Evolutionary conservation across 2,329 filamentous ascomycete species (phyloP).

Genomic region (Fusarium odoratissimum): DNA sequence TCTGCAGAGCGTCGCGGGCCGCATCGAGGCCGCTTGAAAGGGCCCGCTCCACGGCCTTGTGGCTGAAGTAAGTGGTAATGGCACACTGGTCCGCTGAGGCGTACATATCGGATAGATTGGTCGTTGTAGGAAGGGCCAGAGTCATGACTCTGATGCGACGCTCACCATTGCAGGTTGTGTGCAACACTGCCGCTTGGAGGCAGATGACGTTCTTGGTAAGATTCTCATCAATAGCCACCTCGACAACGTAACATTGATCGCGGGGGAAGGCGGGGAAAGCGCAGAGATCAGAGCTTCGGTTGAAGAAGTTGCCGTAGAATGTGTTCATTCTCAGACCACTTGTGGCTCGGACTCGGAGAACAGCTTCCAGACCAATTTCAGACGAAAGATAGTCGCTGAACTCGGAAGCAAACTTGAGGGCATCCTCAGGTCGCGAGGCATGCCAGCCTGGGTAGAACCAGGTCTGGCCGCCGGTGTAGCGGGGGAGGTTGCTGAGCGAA

Average conservation of each 20-base stretch:
- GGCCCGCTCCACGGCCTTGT: constrained; percentile 95
- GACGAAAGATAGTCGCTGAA: constrained; percentile 97
- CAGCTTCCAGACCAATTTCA: constrained; percentile 95
- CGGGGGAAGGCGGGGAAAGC: constrained; percentile 98
- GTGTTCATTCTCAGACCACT: constrained; percentile 96
- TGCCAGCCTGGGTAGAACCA: constrained; percentile 99
- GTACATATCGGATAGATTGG: constrained; percentile 89
- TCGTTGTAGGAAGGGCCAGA: constrained; percentile 90
- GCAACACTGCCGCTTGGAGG: constrained; percentile 92
- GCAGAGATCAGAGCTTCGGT: constrained; percentile 95
- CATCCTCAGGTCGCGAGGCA: constrained; percentile 90
- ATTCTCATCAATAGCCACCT: constrained; percentile 97
- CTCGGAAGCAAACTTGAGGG: constrained; percentile 96
- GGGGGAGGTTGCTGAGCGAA: constrained; percentile 91
- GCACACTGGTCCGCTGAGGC: constrained; percentile 95
- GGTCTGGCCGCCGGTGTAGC: constrained; percentile 97
- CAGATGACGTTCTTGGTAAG: constrained; percentile 92
- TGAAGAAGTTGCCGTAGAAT: constrained; percentile 99
- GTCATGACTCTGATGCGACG: constrained; percentile 95
- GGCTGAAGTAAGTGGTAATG: constrained; percentile 92
- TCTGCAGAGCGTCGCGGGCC: constrained; percentile 88
- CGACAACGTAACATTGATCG: constrained; percentile 97
- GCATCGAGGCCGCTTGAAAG: constrained; percentile 89
- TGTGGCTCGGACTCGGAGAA: constrained; percentile 93
- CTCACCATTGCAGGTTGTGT: constrained; percentile 98